A percentile compares a stretch with the other conserved stretches of the same genome.
These are phyloP conservation scores for Passiflora organensis DNA, from an alignment of 345 rosid species.

Conservation along the genomic window DNA sequence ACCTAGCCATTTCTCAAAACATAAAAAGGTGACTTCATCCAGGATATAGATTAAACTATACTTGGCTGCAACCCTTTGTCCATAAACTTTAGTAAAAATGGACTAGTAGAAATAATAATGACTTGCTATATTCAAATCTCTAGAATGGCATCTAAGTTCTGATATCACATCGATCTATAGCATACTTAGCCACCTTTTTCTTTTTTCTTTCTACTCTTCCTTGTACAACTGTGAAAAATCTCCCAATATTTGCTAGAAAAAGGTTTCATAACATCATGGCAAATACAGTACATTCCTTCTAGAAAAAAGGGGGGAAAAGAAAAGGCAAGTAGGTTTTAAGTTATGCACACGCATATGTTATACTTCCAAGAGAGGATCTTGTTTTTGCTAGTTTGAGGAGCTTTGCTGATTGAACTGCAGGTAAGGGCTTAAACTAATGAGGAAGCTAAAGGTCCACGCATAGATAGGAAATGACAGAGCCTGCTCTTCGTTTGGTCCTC, in stretches of 20 bases:
- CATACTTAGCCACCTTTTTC: no score
- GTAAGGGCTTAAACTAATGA: not conserved
- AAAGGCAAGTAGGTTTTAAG: no score
- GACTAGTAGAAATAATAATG: not conserved
- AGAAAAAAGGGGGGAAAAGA: no score
- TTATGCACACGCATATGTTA: not conserved
- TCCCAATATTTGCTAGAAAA: no score
- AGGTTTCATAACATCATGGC: no score
- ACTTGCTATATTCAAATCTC: not conserved
- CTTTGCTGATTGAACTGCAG: no score
- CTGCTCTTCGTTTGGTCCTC: slow-evolving; percentile 74
- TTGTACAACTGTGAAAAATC: no score
- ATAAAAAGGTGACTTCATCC: not conserved
- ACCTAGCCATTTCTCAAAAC: no score
- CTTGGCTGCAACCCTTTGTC: not conserved
- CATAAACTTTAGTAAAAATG: slow-evolving; percentile 6
- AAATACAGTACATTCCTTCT: no score
- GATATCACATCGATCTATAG: no score
- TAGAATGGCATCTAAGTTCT: no score
- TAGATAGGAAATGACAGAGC: slow-evolving; percentile 65
- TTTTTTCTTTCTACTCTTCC: no score
- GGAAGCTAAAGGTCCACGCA: slow-evolving; percentile 58
- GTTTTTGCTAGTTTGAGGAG: not conserved
- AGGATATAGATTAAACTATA: not conserved
- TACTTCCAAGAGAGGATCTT: not conserved